Evolutionary conservation across 1,139 yeast species (phyloP).

Genomic region (Saccharomyces hybrid): DNA sequence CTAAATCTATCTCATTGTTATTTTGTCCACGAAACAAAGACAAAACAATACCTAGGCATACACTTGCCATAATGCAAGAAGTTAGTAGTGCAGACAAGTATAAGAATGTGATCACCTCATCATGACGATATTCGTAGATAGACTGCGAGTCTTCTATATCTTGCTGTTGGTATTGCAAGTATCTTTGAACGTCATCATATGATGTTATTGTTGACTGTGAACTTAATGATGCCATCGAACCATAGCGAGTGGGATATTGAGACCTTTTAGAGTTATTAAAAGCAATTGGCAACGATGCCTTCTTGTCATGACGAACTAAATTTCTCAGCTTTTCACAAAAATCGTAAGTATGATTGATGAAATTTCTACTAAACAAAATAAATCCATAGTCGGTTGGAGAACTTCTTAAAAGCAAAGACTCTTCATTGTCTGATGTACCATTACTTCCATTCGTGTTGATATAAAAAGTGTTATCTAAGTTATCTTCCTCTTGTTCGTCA

Average conservation of each 20-base stretch:
- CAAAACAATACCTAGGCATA: conserved; percentile 41
- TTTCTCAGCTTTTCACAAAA: conserved; percentile 14
- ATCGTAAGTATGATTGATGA: conserved; percentile 20
- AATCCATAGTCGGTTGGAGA: conserved; percentile 17
- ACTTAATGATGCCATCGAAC: conserved; percentile 2
- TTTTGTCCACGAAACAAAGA: conserved; percentile 30
- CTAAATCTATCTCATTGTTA: conserved; percentile 22
- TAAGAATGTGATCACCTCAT: conserved; percentile 40
- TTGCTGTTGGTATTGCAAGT: conserved; percentile 13
- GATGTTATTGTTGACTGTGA: conserved; percentile 11
- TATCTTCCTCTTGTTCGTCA: conserved; percentile 53
- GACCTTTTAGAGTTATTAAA: not conserved
- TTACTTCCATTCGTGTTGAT: conserved; percentile 12
- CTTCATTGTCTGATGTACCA: conserved; percentile 11
- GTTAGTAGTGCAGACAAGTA: conserved; percentile 39
- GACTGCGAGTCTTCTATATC: conserved; percentile 20
- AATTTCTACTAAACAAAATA: conserved; percentile 19
- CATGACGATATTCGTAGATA: conserved; percentile 34
- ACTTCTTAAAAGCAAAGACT: not conserved
- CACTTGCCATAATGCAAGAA: conserved; percentile 41
- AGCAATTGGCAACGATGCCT: not conserved
- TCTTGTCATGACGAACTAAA: conserved; percentile 8
- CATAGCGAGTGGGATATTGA: not conserved
- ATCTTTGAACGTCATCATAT: conserved; percentile 19
- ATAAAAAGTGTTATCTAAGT: conserved; percentile 23